Conservation (phyloP, 208 protist genomes). For the Trypanosoma conorhini region DNA sequence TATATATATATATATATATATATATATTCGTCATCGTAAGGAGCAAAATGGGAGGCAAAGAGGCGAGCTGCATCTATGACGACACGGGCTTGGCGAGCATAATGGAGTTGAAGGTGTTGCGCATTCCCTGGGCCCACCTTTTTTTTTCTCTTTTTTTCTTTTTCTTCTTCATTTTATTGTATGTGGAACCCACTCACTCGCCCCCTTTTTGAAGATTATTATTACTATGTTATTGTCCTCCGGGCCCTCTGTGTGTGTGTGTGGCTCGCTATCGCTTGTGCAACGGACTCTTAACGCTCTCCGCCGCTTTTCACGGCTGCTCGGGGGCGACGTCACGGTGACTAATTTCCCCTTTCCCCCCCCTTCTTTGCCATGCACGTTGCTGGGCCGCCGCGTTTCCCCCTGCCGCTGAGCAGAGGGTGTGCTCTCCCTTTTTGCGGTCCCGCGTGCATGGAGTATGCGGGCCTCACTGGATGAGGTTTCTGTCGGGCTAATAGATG, state of each 20-base stretch:
- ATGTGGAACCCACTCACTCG: neutral
- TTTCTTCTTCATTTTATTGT: neutral
- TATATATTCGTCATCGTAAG: neutral
- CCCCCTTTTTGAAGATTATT: too few species aligned
- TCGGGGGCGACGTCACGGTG: too few species aligned
- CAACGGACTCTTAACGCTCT: too few species aligned
- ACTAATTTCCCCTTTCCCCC: too few species aligned
- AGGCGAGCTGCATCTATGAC: neutral
- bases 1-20: neutral
- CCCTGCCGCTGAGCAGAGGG: neutral
- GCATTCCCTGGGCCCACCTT: neutral
- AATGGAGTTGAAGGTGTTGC: neutral
- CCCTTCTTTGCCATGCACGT: too few species aligned
- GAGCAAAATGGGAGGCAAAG: neutral
- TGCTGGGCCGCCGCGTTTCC: neutral
- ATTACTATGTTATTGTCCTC: too few species aligned
- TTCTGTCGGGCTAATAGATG: conserved; percentile 6
- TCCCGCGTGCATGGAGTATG: neutral
- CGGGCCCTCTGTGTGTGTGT: too few species aligned
- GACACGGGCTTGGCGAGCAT: neutral
- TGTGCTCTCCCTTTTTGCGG: neutral
- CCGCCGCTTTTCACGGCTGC: too few species aligned
- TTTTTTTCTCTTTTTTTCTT: neutral
- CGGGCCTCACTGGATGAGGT: neutral
- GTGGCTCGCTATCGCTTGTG: too few species aligned